Percentiles rank a stretch among this genome's conserved stretches.
These are phyloP conservation scores for Metarhizium humberi DNA, from an alignment of 2,329 filamentous ascomycete species.

Conservation along the genomic window DNA sequence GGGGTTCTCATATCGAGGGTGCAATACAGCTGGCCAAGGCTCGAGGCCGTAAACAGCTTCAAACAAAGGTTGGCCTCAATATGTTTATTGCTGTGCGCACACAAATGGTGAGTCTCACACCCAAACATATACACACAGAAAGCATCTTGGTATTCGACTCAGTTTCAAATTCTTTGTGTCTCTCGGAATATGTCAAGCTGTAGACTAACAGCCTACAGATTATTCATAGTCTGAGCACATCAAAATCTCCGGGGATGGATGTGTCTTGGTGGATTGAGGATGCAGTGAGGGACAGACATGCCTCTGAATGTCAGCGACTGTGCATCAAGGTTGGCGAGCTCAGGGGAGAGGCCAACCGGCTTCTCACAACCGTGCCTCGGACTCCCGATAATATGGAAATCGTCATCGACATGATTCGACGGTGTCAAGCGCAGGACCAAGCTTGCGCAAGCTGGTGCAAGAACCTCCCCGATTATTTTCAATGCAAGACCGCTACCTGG, in stretches of 20 bases:
- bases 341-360: conserved; percentile 41
- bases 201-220: conserved; percentile 28
- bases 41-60: conserved; percentile 45
- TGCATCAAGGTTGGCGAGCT: conserved; percentile 46
- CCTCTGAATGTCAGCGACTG: conserved; percentile 39
- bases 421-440: conserved; percentile 41
- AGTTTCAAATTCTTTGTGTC: not conserved
- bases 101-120: conserved; percentile 40
- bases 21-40: conserved; percentile 52
- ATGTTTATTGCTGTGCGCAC: conserved; percentile 52
- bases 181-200: not conserved
- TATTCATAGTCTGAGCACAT: conserved; percentile 45
- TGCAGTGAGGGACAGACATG: conserved; percentile 38
- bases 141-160: not conserved
- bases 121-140: not conserved
- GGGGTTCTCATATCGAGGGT: conserved; percentile 56
- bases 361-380: conserved; percentile 36
- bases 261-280: conserved; percentile 51
- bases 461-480: conserved; percentile 39
- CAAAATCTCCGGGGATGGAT: conserved; percentile 42
- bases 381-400: conserved; percentile 40
- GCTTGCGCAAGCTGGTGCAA: conserved; percentile 43
- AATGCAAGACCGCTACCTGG: conserved; percentile 45
- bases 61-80: conserved; percentile 41
- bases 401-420: conserved; percentile 41